Base-by-base conservation (phyloP, 2,329 filamentous ascomycete genomes). In the Talaromyces sp. region DNA sequence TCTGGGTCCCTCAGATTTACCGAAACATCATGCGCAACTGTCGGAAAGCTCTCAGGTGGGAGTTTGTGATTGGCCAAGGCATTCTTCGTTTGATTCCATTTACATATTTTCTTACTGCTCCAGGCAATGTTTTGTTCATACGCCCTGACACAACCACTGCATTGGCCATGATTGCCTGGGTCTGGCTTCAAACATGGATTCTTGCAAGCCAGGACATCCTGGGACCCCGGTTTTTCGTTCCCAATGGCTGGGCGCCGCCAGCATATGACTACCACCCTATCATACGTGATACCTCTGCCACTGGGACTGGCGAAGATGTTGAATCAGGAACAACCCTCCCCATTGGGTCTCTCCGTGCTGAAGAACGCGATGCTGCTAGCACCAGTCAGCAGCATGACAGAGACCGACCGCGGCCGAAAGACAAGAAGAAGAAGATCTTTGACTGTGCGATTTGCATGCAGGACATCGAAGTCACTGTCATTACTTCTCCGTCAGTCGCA, bases 371-470 rank as follows among this genome's bases (percentile, higher is more conserved):
- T 51, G 65, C 75, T 5, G 68, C 73, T 42, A 73, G 54, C 36
- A 30, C 39, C 39, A 47, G 4, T 15, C 44, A 44, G 59, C 42
- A 57, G 53, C 53, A 57, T 44, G 44, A 60, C 15, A 9, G 22
- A 30, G 74, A 79, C 59, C 82, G 79, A 47, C 42, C 71, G 11
- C 68, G 70, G 32, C 61, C 65, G 6, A 72, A 70, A 67, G 78
- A 79, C 56, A 83, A 82, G 63, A 82, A 85, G 74, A 84, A 81
- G 69, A 82, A 82, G 44, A 72, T 84, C 0, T 95, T 96, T 63
- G 93, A 98, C 77, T 99, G 95, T 75, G 92, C 93, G 19, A 97
- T 99, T 67, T 99, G 95, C 73, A 90, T 93, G 77, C 92, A 96
- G 76, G 84, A 90, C 53, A 87, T 99, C 19, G 92, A 97, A 73